Percentiles rank a stretch among this genome's conserved stretches.
phyloP scores from a whole-genome alignment of 106 monocot genomes.

The Dioscorea zingiberensis region DNA sequence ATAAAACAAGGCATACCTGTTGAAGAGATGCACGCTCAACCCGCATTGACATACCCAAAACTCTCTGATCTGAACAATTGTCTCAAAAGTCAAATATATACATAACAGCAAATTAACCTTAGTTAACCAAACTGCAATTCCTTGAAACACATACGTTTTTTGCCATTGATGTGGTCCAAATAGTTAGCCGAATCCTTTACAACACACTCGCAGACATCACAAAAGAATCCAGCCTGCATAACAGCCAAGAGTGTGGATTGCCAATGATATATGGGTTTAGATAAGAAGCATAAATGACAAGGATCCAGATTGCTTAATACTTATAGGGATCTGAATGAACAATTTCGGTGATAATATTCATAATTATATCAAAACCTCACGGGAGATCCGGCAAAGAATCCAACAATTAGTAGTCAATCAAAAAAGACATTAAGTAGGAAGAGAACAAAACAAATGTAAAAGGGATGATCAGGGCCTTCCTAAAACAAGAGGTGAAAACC shows the following conservation, averaged over 20 bases:
- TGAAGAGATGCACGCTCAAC: slow-evolving; percentile 95
- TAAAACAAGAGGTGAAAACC: no score
- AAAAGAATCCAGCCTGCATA: slow-evolving; percentile 92
- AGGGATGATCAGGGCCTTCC: no score
- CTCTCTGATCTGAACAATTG: slow-evolving; percentile 76
- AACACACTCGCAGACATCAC: slow-evolving; percentile 95
- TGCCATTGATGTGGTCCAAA: slow-evolving; percentile 98
- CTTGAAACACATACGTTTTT: slow-evolving; percentile 67
- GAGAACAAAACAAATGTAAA: no score
- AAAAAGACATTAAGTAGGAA: no score
- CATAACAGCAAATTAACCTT: not conserved
- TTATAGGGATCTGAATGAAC: no score
- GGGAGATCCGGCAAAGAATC: no score
- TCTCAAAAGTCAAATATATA: not conserved
- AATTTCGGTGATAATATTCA: no score
- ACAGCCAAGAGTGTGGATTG: not conserved
- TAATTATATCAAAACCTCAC: no score
- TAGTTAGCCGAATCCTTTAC: slow-evolving; percentile 99
- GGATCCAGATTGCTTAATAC: not conserved
- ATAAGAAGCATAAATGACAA: not conserved
- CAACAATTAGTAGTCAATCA: no score
- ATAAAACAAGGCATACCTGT: slow-evolving; percentile 41
- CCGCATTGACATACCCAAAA: slow-evolving; percentile 99
- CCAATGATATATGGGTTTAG: not conserved
- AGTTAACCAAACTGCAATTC: not conserved